Base-by-base conservation (phyloP, 2,329 filamentous ascomycete genomes). In the Fusarium caatingaense region DNA sequence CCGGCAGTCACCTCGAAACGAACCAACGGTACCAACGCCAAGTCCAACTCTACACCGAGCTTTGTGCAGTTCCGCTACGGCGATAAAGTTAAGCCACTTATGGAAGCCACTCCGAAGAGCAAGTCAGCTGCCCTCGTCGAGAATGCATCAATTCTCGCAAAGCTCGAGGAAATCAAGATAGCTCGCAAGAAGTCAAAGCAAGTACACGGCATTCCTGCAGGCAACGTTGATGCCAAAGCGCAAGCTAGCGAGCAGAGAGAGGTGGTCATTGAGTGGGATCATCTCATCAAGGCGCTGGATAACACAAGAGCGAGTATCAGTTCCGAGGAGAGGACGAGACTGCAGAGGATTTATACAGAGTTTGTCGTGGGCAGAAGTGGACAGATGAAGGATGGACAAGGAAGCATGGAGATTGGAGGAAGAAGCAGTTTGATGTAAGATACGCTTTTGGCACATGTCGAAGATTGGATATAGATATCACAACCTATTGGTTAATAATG, bases 341-440 rank as follows among this genome's bases (percentile, higher is more conserved):
- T 99, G 71, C 86, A 88, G 74, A 88, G 88, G 42, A 98, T 99
- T 66, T 99, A 99, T 78, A 85, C 87, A 18, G 96, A 99, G 81
- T 99, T 99, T 83, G 91, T 98, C 1, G 92, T 93, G 6, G 94
- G 94, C 1, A 87, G 96, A 72, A 97, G 94, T 79, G 96, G 96
- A 10, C 94, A 98, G 83, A 94, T 99, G 93, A 93, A 91, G 64
- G 95, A 92, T 80, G 96, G 96, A 3, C 93, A 98, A 80, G 94
- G 92, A 0, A 92, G 92, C 60, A 97, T 91, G 79, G 96, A 98
- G 81, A 89, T 99, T 81, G 96, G 96, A 10, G 96, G 94, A 16
- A 86, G 96, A 77, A 95, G 92, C 74, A 98, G 94, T 81, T 84
- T 99, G 80, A 98, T 98, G 96, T 98, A 81, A 76, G 56, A 66